Evolutionary conservation across 2,329 filamentous ascomycete genomes (phyloP), one percentile per base, ranked within the genome.

Genomic region (Fusarium caatingaense): DNA sequence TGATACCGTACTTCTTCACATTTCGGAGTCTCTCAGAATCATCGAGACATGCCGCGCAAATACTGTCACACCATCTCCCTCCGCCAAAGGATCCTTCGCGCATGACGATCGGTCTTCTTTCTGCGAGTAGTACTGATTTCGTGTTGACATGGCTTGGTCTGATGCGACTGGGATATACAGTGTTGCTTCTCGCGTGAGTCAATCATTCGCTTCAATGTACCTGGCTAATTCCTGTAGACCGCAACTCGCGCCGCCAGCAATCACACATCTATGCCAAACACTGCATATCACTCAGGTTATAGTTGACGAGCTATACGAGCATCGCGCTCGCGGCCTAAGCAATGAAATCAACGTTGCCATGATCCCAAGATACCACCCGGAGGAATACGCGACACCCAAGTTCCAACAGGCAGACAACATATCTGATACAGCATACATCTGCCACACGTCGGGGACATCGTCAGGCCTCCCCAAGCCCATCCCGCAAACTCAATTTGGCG

Each of bases 401-500:
- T 13, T 30, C 7, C 34, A 30, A 2, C 54, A 32, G 10, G 2
- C 23, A 3, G 11, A 10, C 2, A 18, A 30, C 2, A n/a, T 54
- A 7, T 42, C 64, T 3, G 82, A 85, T 15, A 74, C 84, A 16
- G 88, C 88, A 0, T 91, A 89, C 74, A 79, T 89, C 25, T 85
- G 86, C 68, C 89, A 91, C 71, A 90, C 88, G 0, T 91, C 89
- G 1, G 89, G 89, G 1, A 91, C 89, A 4, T 90, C 88, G 0
- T 87, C 85, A 1, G 89, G 89, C 0, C 75, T 88, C 3, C 89
- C 89, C 1, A 91, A 91, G 62, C 87, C 87, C 1, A 89, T 91
- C 2, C 82, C 84, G 0, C 88, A 91, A 62, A 71, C 56, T 85
- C 4, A 89, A 5, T 91, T 10, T 80, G 86, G 82, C 13, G 86